Conservation (phyloP, 495 filamentous ascomycete genomes). For the Cetradonia linearis region DNA sequence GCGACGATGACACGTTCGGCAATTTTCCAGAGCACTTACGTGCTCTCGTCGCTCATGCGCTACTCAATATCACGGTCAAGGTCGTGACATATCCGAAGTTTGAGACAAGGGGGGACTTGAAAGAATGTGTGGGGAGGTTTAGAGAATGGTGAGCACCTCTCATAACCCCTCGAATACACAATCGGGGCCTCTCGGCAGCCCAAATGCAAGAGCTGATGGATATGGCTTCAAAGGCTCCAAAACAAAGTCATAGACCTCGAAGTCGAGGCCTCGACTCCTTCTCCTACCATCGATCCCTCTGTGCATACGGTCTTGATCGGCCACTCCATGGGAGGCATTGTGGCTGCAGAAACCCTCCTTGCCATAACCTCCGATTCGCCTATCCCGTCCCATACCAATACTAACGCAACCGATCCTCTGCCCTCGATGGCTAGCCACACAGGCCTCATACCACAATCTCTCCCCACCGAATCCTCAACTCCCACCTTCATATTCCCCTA, state of each 20-base stretch:
- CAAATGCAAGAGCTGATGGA: conserved; percentile 1
- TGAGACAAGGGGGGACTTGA: conserved; percentile 81
- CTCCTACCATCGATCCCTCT: conserved; percentile 79
- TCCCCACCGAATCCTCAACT: conserved; percentile 26
- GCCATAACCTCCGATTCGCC: conserved; percentile 57
- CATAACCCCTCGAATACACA: background rate
- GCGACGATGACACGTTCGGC: conserved; percentile 79
- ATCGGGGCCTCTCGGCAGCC: background rate
- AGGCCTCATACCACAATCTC: conserved; percentile 9
- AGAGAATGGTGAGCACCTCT: conserved; percentile 60
- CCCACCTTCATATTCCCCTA: conserved; percentile 51
- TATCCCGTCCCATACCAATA: conserved; percentile 30
- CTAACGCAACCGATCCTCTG: conserved; percentile 14
- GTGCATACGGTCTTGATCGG: conserved; percentile 78
- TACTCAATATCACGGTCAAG: conserved; percentile 63
- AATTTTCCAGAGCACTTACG: conserved; percentile 66
- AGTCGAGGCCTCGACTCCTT: conserved; percentile 68
- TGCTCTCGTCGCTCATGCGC: conserved; percentile 53
- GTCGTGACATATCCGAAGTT: conserved; percentile 77
- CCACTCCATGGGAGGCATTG: conserved; percentile 96
- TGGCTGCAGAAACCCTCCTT: conserved; percentile 79
- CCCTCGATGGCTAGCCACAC: conserved; percentile 21
- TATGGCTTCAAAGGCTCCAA: conserved; percentile 53
- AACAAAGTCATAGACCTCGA: conserved; percentile 92
- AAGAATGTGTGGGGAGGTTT: conserved; percentile 68